Percentiles rank a stretch among this genome's conserved stretches.
Evolutionary conservation across 345 rosid genomes (phyloP).

Genomic region (Angophora floribunda): DNA sequence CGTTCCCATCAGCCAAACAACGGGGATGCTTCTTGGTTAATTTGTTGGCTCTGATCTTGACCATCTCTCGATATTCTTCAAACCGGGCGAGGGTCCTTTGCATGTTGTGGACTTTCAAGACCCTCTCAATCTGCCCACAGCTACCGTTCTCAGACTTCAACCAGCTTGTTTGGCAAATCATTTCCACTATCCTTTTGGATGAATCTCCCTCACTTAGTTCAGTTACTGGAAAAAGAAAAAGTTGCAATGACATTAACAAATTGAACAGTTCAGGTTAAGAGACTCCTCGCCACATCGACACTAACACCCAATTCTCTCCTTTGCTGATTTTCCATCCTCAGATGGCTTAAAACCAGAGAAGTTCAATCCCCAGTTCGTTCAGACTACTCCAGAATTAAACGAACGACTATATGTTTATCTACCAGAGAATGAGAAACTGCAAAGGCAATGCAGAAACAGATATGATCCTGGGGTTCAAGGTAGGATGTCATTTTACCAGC

Average conservation of each 20-base stretch:
- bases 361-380: not conserved
- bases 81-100: conserved; percentile 39
- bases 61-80: conserved; percentile 53
- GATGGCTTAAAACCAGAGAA: not conserved
- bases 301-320: not conserved
- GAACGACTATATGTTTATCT: not conserved
- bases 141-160: conserved; percentile 5
- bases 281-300: not conserved
- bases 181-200: conserved; percentile 57
- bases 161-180: conserved; percentile 39
- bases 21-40: conserved; percentile 48
- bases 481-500: conserved; percentile 25
- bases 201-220: conserved; percentile 54
- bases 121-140: conserved; percentile 6
- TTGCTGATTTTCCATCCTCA: not conserved
- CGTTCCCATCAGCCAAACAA: conserved; percentile 72
- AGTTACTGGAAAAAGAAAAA: conserved; percentile 25
- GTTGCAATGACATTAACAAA: not conserved
- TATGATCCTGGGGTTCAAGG: not conserved
- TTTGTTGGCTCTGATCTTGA: conserved; percentile 46
- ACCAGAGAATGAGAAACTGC: not conserved
- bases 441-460: not conserved
- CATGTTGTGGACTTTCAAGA: conserved; percentile 50
- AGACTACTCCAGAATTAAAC: not conserved
- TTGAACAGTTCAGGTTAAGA: not conserved